These are phyloP conservation scores for Acanthamoeba royreba DNA, from an alignment of 208 protist genomes.

Conservation along the genomic window DNA sequence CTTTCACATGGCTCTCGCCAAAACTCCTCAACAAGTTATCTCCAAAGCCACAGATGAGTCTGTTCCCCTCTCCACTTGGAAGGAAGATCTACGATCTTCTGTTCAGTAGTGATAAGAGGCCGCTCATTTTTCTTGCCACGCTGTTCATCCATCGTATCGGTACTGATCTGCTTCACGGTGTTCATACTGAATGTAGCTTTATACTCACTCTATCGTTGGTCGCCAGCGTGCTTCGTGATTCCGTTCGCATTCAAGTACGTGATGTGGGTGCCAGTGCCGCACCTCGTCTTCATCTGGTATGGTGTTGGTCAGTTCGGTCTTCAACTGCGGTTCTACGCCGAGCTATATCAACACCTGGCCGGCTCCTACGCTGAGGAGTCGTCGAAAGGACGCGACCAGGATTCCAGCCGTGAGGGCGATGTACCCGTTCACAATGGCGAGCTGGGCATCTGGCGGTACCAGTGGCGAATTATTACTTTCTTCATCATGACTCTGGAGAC, in stretches of 20 bases:
- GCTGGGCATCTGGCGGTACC: not conserved
- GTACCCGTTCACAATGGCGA: not conserved
- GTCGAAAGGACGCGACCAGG: not conserved
- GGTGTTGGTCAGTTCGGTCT: constrained; percentile 25
- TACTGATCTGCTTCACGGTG: not conserved
- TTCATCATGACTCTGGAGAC: not conserved
- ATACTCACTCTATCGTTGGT: not conserved
- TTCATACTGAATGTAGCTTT: not conserved
- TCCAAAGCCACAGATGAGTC: not conserved
- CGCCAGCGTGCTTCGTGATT: not conserved
- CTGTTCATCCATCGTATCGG: constrained; percentile 9
- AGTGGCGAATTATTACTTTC: not conserved
- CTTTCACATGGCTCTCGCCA: not conserved
- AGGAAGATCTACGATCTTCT: not conserved
- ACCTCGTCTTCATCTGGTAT: constrained; percentile 29
- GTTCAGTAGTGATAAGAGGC: not conserved
- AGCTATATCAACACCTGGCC: not conserved
- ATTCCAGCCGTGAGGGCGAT: not conserved
- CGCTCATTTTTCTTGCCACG: not conserved
- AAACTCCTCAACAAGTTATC: not conserved
- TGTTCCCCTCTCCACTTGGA: not conserved
- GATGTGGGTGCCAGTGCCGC: constrained; percentile 42
- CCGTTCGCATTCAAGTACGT: constrained; percentile 44
- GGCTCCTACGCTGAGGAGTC: not conserved
- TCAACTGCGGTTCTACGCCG: not conserved